phyloP scores from a whole-genome alignment of 495 filamentous ascomycete genomes.

The Physcia stellaris region DNA sequence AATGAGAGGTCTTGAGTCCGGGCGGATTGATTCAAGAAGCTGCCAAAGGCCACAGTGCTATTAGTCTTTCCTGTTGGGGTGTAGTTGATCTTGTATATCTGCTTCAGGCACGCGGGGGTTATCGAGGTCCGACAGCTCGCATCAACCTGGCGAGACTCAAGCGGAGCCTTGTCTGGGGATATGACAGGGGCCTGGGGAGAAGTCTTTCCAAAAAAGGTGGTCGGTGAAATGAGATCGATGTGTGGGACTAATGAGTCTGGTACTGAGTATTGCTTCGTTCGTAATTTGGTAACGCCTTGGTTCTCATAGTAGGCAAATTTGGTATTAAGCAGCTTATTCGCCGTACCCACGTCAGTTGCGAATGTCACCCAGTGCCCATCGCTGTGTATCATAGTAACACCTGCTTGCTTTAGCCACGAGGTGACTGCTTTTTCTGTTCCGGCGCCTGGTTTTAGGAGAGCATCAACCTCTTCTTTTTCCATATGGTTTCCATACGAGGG shows the following conservation, averaged over 20 bases:
- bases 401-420: conserved; percentile 36
- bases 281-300: conserved; percentile 24
- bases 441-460: conserved; percentile 26
- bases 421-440: conserved; percentile 29
- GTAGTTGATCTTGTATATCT: conserved; percentile 38
- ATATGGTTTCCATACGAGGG: conserved; percentile 43
- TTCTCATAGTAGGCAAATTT: conserved; percentile 29
- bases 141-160: conserved; percentile 14
- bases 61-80: conserved; percentile 27
- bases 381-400: conserved; percentile 30
- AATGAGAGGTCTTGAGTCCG: conserved; percentile 23
- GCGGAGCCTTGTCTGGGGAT: conserved; percentile 10
- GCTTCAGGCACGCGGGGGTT: conserved; percentile 44
- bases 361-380: conserved; percentile 34
- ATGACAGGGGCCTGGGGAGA: conserved; percentile 10
- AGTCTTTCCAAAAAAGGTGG: conserved; percentile 41
- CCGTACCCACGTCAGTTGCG: conserved; percentile 30
- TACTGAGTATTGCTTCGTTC: conserved; percentile 51
- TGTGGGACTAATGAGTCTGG: conserved; percentile 36
- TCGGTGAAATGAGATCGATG: conserved; percentile 47
- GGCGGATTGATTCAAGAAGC: conserved; percentile 39
- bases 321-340: conserved; percentile 35
- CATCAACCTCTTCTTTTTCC: conserved; percentile 36
- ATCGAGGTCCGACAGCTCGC: conserved; percentile 36
- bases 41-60: conserved; percentile 41